These are phyloP conservation scores for Cucumis melo DNA, from an alignment of 306 rosid genomes.

Conservation along the genomic window DNA sequence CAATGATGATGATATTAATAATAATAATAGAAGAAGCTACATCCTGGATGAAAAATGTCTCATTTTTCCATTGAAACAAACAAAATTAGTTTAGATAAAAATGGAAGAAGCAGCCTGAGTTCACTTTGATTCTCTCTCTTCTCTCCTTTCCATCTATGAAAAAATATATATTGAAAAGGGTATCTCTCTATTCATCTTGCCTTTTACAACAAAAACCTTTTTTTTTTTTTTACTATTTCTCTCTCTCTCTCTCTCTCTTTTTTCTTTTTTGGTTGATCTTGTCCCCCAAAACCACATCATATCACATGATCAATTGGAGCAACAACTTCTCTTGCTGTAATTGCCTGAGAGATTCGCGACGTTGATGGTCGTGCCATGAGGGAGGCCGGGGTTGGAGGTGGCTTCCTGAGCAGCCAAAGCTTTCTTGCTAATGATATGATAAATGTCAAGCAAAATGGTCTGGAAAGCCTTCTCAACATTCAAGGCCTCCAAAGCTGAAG, in stretches of 20 bases:
- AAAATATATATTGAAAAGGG: background rate
- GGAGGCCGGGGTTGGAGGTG: slow-evolving; percentile 33
- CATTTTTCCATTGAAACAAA: slow-evolving; percentile 2
- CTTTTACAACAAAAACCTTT: background rate
- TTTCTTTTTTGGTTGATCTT: background rate
- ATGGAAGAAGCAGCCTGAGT: background rate
- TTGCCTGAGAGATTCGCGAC: slow-evolving; percentile 33
- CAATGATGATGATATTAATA: background rate
- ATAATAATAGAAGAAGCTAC: background rate
- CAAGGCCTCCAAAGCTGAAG: slow-evolving; percentile 53
- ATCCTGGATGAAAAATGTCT: slow-evolving; percentile 2
- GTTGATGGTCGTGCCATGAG: slow-evolving; percentile 52
- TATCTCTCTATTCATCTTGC: background rate
- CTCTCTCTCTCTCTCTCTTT: background rate
- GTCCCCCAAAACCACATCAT: background rate
- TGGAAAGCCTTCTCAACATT: slow-evolving; percentile 69
- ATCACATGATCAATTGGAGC: slow-evolving; percentile 32
- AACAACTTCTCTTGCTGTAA: slow-evolving; percentile 32
- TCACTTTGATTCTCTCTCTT: background rate
- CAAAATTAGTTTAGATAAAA: background rate
- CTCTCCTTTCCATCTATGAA: background rate
- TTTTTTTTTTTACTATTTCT: background rate
- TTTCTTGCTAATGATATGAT: slow-evolving; percentile 52
- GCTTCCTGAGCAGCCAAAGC: slow-evolving; percentile 61
- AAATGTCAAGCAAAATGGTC: slow-evolving; percentile 51